phyloP scores from a whole-genome alignment of 345 rosid species.

The Trapa bicornis region DNA sequence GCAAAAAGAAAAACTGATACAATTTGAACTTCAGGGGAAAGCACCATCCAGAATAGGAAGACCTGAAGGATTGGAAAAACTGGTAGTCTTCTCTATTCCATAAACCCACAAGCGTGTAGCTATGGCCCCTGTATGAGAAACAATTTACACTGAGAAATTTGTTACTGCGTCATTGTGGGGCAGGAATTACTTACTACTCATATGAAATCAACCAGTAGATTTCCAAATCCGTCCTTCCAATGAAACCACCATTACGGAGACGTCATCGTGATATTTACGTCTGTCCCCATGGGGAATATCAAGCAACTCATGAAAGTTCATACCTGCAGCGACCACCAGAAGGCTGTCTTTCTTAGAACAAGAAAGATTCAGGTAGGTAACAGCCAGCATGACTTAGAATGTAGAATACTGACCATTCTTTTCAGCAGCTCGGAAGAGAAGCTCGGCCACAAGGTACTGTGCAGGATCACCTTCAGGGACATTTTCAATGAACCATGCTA shows the following conservation, averaged over 20 bases:
- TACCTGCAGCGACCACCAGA: constrained; percentile 36
- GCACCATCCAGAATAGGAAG: neutral
- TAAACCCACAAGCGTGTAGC: constrained; percentile 8
- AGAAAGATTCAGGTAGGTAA: neutral
- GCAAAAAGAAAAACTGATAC: neutral
- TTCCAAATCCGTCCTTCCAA: constrained; percentile 96
- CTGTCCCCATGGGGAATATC: constrained; percentile 91
- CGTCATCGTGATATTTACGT: constrained; percentile 93
- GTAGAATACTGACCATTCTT: constrained; percentile 55
- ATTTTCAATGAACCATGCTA: constrained; percentile 93
- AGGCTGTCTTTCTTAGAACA: neutral
- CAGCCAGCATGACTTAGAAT: neutral
- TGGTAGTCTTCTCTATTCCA: constrained; percentile 7
- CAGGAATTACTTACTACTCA: constrained; percentile 10
- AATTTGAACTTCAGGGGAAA: neutral
- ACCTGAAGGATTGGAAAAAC: neutral
- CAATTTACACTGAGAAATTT: constrained; percentile 27
- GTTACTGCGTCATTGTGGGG: constrained; percentile 5
- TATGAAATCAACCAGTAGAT: constrained; percentile 57
- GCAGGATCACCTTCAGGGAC: constrained; percentile 98
- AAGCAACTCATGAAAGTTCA: constrained; percentile 87
- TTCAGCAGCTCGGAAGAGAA: constrained; percentile 88
- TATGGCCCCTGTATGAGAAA: constrained; percentile 21
- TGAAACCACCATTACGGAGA: constrained; percentile 97
- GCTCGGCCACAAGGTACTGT: constrained; percentile 84